Conservation (phyloP, 495 filamentous ascomycete species). For the Penicillium riverlandense region DNA sequence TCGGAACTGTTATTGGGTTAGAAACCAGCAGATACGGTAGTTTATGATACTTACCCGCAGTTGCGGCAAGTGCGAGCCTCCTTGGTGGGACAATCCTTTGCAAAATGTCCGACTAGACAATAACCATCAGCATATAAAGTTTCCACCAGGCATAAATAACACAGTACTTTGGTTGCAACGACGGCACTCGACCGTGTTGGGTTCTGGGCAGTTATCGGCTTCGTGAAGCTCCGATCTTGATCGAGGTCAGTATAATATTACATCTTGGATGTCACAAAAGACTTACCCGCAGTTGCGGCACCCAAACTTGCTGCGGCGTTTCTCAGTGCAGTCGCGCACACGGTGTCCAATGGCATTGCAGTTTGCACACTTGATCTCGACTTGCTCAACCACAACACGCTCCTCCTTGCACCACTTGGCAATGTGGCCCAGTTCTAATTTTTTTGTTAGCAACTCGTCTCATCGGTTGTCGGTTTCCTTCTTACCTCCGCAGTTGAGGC, state of each 20-base stretch:
- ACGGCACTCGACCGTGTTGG: constrained; percentile 71
- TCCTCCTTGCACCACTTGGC: constrained; percentile 60
- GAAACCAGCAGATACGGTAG: too few species aligned
- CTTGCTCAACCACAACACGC: constrained; percentile 30
- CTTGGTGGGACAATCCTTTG: constrained; percentile 67
- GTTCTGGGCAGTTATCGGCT: constrained; percentile 58
- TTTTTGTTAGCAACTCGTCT: constrained; percentile 7
- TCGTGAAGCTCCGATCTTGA: constrained; percentile 50
- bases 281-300: constrained; percentile 81
- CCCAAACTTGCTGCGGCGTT: constrained; percentile 49
- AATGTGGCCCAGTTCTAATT: constrained; percentile 65
- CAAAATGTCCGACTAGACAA: constrained; percentile 68
- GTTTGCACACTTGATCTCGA: constrained; percentile 64
- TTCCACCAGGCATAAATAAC: not conserved
- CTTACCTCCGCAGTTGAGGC: constrained; percentile 59
- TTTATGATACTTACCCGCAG: constrained; percentile 42
- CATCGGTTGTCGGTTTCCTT: not conserved
- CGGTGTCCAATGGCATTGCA: constrained; percentile 70
- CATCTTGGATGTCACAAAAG: not conserved
- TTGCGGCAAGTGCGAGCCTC: constrained; percentile 52
- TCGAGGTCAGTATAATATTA: constrained; percentile 3
- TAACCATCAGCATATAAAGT: constrained; percentile 4
- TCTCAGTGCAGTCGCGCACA: constrained; percentile 58
- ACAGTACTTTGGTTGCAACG: constrained; percentile 61
- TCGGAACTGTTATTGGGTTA: too few species aligned